Evolutionary conservation across 108 stramenopile genomes (phyloP), one percentile per base, ranked within the genome.

Genomic region (Craspedostauros australis): DNA sequence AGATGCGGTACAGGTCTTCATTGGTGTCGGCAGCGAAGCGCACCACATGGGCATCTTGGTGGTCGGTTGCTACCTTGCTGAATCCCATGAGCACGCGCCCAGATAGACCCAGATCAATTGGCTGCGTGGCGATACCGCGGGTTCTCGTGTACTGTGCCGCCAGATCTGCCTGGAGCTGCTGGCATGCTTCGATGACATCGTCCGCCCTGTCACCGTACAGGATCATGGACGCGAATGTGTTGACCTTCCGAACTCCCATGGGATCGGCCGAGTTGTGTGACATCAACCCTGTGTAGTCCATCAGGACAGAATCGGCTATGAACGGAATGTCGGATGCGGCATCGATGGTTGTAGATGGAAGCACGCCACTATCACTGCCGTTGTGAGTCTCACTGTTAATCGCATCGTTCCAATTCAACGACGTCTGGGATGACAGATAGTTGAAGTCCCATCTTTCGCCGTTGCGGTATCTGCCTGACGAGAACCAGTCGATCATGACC

Each of bases 1-100:
- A 70, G 6, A 76, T 33, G 20, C 75, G 68, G 50, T 81, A 81
- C 41, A 76, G 39, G 40, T 81, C 79, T 59, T 81, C 72, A 56
- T 81, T 81, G 48, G 60, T 68, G 20, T 41, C 39, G 18, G 70
- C 72, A 4, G 70, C 74, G 37, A 68, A 44, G 46, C 71, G 56
- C 15, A 61, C 56, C 9, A 79, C 57, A 47, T 62, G 31, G 1
- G 33, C 59, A 31, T 34, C 30, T 21, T 48, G 52, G 38, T 20
- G 47, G 26, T 46, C 41, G 11, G 55, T 25, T 46, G 50, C 39
- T 15, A 71, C 50, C 16, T 47, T 18, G 16, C 60, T 68, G 2
- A 73, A 21, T 5, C 72, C 66, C 51, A 73, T 54, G 16, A 65
- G 27, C 8, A 66, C 64, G 9, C 50, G 66, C 12, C 61, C 69